These are phyloP conservation scores for Phylloporus rhodoxanthus DNA, from an alignment of 768 basidiomycete genomes.

Conservation along the genomic window DNA sequence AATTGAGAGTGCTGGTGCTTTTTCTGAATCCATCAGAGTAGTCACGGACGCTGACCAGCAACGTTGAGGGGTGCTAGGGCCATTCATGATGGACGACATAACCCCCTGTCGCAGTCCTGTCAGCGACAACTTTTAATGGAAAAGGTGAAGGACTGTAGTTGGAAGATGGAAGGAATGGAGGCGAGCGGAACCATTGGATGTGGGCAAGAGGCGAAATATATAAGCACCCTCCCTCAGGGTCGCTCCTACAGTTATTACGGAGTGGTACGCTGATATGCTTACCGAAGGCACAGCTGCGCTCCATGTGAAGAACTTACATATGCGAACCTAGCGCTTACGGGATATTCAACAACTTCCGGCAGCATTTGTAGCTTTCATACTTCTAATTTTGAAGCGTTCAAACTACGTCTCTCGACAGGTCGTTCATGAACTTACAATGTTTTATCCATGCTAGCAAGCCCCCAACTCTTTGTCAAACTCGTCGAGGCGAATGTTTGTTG, in stretches of 20 bases:
- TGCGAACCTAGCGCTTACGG: not conserved
- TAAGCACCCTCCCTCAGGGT: constrained; percentile 12
- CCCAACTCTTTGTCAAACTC: not conserved
- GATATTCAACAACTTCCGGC: not conserved
- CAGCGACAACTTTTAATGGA: not conserved
- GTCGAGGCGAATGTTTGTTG: not conserved
- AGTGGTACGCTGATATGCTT: not conserved
- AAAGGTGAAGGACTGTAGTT: constrained; percentile 15
- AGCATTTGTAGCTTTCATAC: not conserved
- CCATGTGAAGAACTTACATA: not conserved
- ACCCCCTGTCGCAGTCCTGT: not conserved
- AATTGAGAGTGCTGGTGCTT: not conserved
- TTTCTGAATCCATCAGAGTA: constrained; percentile 9
- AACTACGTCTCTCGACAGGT: not conserved
- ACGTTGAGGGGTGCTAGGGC: constrained; percentile 1
- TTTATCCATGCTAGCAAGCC: not conserved
- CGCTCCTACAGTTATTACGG: constrained; percentile 12
- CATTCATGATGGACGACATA: constrained; percentile 10
- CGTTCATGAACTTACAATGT: not conserved
- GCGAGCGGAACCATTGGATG: not conserved
- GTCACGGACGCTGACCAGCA: constrained; percentile 15
- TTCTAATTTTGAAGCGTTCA: not conserved
- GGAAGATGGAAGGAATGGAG: constrained; percentile 5
- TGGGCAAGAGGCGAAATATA: not conserved
- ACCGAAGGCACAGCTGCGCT: not conserved